Conservation (phyloP, 352 stramenopile genomes). For the Phytophthora pseudosyringae region DNA sequence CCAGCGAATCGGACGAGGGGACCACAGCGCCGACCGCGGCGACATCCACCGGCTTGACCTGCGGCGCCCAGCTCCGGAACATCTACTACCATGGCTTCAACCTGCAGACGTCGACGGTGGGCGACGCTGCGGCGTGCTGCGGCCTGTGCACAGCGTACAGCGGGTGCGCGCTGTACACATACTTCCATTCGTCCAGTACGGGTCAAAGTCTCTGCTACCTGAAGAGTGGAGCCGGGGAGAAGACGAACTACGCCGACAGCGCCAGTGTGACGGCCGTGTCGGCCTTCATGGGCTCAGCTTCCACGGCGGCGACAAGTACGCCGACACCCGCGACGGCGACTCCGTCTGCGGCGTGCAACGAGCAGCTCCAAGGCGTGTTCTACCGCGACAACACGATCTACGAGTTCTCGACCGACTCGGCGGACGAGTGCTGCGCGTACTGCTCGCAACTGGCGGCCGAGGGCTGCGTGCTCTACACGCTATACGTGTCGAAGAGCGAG, state of each 20-base stretch:
- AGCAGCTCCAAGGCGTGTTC: slow-evolving; percentile 28
- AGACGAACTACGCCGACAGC: slow-evolving; percentile 48
- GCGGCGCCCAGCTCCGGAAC: slow-evolving; percentile 40
- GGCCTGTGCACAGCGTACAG: slow-evolving; percentile 29
- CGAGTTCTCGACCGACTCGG: slow-evolving; percentile 32
- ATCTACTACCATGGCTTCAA: slow-evolving; percentile 48
- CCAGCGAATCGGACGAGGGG: not conserved
- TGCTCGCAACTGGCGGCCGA: slow-evolving; percentile 25
- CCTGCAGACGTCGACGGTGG: slow-evolving; percentile 29
- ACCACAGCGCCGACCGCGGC: not conserved
- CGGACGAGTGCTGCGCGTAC: slow-evolving; percentile 32
- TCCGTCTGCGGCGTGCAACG: slow-evolving; percentile 10
- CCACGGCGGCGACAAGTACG: slow-evolving; percentile 11
- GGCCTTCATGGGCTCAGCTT: slow-evolving; percentile 24
- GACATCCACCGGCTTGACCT: slow-evolving; percentile 15
- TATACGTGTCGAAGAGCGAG: slow-evolving; percentile 33
- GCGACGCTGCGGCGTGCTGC: slow-evolving; percentile 39
- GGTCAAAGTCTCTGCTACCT: slow-evolving; percentile 40
- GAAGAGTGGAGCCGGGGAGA: slow-evolving; percentile 35
- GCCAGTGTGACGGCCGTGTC: slow-evolving; percentile 33
- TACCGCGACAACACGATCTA: slow-evolving; percentile 36
- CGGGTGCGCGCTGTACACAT: slow-evolving; percentile 55
- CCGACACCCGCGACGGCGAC: slow-evolving; percentile 18
- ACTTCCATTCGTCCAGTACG: slow-evolving; percentile 40
- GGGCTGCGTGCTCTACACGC: slow-evolving; percentile 34